Conservation (phyloP, 768 basidiomycete genomes). For the Rhizopogon vinicolor region DNA sequence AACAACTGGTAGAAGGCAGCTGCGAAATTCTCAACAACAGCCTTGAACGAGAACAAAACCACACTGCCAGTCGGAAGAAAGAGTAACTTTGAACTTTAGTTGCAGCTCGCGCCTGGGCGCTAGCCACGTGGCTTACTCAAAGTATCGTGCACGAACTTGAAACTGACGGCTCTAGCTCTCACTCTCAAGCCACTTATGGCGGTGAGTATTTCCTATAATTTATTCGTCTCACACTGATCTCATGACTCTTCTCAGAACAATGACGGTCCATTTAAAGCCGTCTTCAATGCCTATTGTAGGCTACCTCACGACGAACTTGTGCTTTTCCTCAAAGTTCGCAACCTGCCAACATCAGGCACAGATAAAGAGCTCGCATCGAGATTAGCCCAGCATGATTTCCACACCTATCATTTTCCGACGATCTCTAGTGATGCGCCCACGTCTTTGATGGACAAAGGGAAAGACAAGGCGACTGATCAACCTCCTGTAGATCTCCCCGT, state of each 20-base stretch:
- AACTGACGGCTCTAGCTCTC: slow-evolving; percentile 1
- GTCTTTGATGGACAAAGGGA: slow-evolving; percentile 12
- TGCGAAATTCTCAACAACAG: not conserved
- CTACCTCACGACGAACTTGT: slow-evolving; percentile 64
- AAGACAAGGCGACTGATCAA: slow-evolving; percentile 27
- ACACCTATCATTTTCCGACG: slow-evolving; percentile 58
- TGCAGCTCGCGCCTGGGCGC: not conserved
- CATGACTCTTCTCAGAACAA: slow-evolving; percentile 10
- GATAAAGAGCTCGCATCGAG: slow-evolving; percentile 63
- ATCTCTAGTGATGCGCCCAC: slow-evolving; percentile 25
- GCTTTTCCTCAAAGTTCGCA: slow-evolving; percentile 71
- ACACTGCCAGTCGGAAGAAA: no score
- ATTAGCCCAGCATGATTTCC: slow-evolving; percentile 70
- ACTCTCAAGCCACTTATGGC: slow-evolving; percentile 26
- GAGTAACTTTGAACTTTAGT: not conserved
- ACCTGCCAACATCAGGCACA: slow-evolving; percentile 60
- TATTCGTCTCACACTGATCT: slow-evolving; percentile 21
- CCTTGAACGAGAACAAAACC: not conserved
- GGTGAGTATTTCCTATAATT: slow-evolving; percentile 27
- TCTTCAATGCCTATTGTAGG: slow-evolving; percentile 66
- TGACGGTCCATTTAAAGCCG: slow-evolving; percentile 34
- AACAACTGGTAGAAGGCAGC: not conserved
- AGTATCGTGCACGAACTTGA: not conserved
- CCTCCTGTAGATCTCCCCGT: slow-evolving; percentile 60
- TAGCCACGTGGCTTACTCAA: not conserved